A percentile compares a stretch with the other conserved stretches of the same genome.
Evolutionary conservation across 2,329 filamentous ascomycete genomes (phyloP).

Genomic region (Ceratocystis eucalypticola): DNA sequence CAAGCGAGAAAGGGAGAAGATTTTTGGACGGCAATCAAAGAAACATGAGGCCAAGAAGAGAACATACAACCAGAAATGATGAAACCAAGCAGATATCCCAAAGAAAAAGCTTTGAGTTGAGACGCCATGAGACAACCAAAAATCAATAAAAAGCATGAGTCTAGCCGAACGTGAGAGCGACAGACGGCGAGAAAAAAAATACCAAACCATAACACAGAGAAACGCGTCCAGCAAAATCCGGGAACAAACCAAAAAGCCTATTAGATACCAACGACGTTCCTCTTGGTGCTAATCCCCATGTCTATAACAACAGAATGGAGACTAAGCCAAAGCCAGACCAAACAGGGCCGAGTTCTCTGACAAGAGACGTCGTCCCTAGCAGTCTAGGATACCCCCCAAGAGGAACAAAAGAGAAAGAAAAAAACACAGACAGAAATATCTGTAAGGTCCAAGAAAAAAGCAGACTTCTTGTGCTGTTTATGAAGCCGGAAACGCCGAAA

Average conservation of each 20-base stretch:
- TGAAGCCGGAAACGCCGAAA: constrained; percentile 3
- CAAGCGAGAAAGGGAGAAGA: background rate
- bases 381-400: background rate
- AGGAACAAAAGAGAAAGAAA: background rate
- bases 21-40: background rate
- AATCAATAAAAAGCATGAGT: background rate
- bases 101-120: background rate
- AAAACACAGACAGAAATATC: constrained; percentile 5
- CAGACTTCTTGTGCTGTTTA: constrained; percentile 6
- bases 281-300: background rate
- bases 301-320: background rate
- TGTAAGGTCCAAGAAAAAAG: background rate
- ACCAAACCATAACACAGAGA: background rate
- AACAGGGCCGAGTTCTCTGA: background rate
- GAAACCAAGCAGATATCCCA: background rate
- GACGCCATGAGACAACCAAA: background rate
- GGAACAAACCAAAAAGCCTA: background rate
- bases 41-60: constrained; percentile 1
- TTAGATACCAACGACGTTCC: background rate
- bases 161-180: background rate
- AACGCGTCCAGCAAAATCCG: too few species aligned
- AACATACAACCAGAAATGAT: background rate
- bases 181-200: background rate
- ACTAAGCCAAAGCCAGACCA: background rate
- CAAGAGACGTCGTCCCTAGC: background rate